A percentile compares a stretch with the other conserved stretches of the same genome.
phyloP scores from a whole-genome alignment of 176 grass and related monocot genomes.

The Metroxylon sagu region DNA sequence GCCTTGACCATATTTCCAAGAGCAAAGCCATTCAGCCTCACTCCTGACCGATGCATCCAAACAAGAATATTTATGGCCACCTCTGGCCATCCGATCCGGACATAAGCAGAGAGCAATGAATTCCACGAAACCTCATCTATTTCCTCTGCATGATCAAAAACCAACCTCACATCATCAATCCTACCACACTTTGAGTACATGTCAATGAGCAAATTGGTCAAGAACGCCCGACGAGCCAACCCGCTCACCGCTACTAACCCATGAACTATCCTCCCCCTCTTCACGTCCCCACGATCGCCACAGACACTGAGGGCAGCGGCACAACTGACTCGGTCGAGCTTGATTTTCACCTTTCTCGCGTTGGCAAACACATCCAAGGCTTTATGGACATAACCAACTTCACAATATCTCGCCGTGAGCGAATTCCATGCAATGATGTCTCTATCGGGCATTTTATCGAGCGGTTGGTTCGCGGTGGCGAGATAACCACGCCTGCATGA shows the following conservation, averaged over 20 bases:
- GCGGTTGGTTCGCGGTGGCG: constrained; percentile 30
- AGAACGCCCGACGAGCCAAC: constrained; percentile 24
- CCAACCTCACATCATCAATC: constrained; percentile 63
- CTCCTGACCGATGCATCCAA: constrained; percentile 68
- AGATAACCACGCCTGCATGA: constrained; percentile 36
- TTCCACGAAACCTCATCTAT: constrained; percentile 64
- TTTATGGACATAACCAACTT: background rate
- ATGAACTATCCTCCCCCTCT: constrained; percentile 30
- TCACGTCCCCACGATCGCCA: constrained; percentile 14
- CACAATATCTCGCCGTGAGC: constrained; percentile 40
- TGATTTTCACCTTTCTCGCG: constrained; percentile 10
- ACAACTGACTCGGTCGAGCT: constrained; percentile 38
- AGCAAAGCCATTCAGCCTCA: constrained; percentile 51
- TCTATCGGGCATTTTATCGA: constrained; percentile 47
- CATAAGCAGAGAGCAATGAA: constrained; percentile 41
- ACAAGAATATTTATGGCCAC: constrained; percentile 59
- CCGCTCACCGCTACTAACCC: constrained; percentile 51
- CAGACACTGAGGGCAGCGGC: constrained; percentile 27
- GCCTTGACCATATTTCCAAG: constrained; percentile 54
- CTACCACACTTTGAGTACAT: constrained; percentile 67
- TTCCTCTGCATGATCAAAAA: constrained; percentile 70
- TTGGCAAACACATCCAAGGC: constrained; percentile 34
- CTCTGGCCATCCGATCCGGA: constrained; percentile 47
- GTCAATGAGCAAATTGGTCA: constrained; percentile 62
- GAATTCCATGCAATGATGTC: constrained; percentile 56